Conservation (phyloP, 2,329 filamentous ascomycete genomes). For the Verticillium klebahnii region DNA sequence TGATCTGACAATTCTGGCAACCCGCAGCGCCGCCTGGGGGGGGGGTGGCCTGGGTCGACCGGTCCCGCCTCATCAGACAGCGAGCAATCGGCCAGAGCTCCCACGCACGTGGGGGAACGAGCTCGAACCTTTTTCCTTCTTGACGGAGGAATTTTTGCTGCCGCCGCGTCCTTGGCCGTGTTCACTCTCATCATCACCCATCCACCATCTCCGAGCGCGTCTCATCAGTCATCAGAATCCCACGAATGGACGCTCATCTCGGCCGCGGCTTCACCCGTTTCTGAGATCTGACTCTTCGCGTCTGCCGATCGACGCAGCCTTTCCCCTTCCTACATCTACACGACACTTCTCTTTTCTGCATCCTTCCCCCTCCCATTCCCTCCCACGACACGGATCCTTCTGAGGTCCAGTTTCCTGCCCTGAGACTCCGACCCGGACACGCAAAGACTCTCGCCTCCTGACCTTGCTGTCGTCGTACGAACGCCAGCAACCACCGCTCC, state of each 20-base stretch:
- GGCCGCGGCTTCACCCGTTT: not conserved
- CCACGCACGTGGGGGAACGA: not conserved
- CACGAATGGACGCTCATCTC: not conserved
- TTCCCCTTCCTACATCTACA: constrained; percentile 7
- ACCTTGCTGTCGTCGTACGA: not conserved
- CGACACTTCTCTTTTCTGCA: constrained; percentile 3
- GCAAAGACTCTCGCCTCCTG: not conserved
- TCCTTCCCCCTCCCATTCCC: not conserved
- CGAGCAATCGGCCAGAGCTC: not conserved
- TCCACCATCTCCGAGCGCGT: not conserved
- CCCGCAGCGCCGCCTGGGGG: not conserved
- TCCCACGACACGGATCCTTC: too few species aligned
- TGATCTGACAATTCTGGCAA: not conserved
- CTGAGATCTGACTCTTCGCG: not conserved
- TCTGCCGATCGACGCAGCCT: constrained; percentile 7
- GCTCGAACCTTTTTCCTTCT: not conserved
- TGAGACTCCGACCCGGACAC: too few species aligned
- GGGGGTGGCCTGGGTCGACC: not conserved
- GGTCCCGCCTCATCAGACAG: not conserved
- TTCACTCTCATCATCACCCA: not conserved
- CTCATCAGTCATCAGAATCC: not conserved
- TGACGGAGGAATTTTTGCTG: not conserved
- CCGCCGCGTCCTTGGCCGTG: not conserved
- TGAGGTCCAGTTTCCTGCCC: too few species aligned
- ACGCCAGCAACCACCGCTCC: not conserved